These are phyloP conservation scores for Coemansia sp. DNA, from an alignment of 192 early-diverging fungal species.

Conservation along the genomic window DNA sequence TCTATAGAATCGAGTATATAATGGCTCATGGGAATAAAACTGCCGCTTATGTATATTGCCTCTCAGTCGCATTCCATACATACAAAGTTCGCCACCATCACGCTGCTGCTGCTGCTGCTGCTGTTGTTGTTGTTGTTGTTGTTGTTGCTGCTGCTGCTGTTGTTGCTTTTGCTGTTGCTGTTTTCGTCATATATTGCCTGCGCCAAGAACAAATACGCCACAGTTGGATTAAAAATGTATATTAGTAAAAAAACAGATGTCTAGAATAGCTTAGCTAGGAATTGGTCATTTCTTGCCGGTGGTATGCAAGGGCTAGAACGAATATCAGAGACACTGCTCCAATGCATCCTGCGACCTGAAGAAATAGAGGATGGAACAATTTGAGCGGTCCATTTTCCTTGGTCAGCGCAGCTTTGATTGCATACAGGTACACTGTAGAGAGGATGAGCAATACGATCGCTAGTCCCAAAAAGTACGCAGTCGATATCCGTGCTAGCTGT, in stretches of 20 bases:
- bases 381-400: conserved; percentile 18
- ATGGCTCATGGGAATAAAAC: not conserved
- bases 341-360: conserved; percentile 27
- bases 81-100: too few relatives aligned
- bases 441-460: conserved; percentile 20
- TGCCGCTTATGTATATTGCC: not conserved
- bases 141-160: too few relatives aligned
- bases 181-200: not conserved
- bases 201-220: not conserved
- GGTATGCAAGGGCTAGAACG: conserved; percentile 23
- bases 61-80: not conserved
- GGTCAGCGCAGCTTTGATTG: conserved; percentile 15
- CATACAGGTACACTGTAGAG: conserved; percentile 28
- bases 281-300: not conserved
- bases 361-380: conserved; percentile 22
- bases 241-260: not conserved
- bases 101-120: too few relatives aligned
- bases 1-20: not conserved
- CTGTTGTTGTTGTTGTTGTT: too few relatives aligned
- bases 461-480: conserved; percentile 26
- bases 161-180: too few relatives aligned
- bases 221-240: not conserved
- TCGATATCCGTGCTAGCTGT: conserved; percentile 13
- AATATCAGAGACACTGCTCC: conserved; percentile 38
- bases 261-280: not conserved